Conservation (phyloP, 31 red algal genomes). For the Bonnemaisonia californica region DNA sequence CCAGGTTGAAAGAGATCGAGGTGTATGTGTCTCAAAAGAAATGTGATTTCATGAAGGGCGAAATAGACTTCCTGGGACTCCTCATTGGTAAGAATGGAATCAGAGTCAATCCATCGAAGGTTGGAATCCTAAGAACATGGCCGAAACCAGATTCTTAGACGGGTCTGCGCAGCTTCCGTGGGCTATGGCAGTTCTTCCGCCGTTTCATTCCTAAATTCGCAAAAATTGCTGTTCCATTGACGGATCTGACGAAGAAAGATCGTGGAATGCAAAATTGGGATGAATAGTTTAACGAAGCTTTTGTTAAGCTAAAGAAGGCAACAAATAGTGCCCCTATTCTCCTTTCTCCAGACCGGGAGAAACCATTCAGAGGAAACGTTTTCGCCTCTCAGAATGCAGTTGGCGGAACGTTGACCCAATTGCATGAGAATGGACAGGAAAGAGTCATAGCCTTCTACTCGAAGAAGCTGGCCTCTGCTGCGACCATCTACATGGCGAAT, state of each 20-base stretch:
- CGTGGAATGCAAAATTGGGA: constrained; percentile 5
- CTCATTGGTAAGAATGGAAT: constrained; percentile 2
- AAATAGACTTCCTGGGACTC: constrained; percentile 1
- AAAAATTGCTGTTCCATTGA: constrained; percentile 12
- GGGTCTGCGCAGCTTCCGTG: not conserved
- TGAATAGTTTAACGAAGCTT: not conserved
- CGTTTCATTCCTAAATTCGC: constrained; percentile 34
- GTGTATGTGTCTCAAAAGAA: not conserved
- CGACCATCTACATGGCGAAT: no score
- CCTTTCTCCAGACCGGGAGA: no score
- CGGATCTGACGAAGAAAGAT: constrained; percentile 16
- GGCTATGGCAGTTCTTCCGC: constrained; percentile 27
- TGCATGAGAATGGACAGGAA: no score
- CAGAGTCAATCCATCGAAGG: not conserved
- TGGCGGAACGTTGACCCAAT: no score
- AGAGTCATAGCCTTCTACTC: no score
- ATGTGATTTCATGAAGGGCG: not conserved
- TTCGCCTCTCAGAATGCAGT: no score
- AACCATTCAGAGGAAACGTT: constrained; percentile 6
- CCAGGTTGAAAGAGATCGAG: not conserved
- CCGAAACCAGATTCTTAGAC: not conserved
- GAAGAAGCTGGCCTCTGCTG: no score
- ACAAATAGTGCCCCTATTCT: no score
- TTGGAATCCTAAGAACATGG: not conserved
- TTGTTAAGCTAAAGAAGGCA: constrained; percentile 17